Conservation (phyloP, 2,329 filamentous ascomycete species). For the Parafenestella ontariensis region DNA sequence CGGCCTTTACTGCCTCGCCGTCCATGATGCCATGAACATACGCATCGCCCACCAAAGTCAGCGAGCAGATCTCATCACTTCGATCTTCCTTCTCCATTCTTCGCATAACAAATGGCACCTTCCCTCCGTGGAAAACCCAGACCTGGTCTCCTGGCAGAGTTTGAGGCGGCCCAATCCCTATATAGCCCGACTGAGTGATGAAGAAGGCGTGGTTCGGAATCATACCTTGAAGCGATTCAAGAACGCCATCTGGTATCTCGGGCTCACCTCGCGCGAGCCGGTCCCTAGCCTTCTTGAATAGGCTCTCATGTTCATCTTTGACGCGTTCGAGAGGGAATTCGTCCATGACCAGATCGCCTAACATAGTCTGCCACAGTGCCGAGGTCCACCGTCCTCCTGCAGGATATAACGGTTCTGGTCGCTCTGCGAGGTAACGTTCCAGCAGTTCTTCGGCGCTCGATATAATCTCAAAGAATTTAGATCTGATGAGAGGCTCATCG, state of each 20-base stretch:
- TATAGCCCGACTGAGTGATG: constrained; percentile 21
- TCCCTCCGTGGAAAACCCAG: constrained; percentile 21
- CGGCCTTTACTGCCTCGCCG: constrained; percentile 12
- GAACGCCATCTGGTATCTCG: not conserved
- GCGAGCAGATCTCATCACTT: not conserved
- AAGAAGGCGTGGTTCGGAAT: constrained; percentile 16
- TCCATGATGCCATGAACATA: constrained; percentile 30
- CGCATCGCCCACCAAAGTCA: constrained; percentile 14
- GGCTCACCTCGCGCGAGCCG: not conserved
- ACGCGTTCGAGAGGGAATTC: constrained; percentile 14
- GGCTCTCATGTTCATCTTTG: not conserved
- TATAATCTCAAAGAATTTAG: not conserved
- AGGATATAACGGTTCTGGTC: not conserved
- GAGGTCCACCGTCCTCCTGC: constrained; percentile 9
- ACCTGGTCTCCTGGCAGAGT: constrained; percentile 17
- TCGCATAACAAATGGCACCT: constrained; percentile 23
- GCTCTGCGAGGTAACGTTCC: not conserved
- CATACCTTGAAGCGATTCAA: constrained; percentile 3
- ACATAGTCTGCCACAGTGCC: constrained; percentile 10
- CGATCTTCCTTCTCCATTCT: not conserved
- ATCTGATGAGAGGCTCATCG: not conserved
- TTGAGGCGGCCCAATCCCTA: constrained; percentile 21
- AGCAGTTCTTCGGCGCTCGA: not conserved
- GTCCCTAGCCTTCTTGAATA: not conserved
- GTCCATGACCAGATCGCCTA: constrained; percentile 19